Conservation (phyloP, 129 eudicot genomes). For the Dittrichia graveolens region DNA sequence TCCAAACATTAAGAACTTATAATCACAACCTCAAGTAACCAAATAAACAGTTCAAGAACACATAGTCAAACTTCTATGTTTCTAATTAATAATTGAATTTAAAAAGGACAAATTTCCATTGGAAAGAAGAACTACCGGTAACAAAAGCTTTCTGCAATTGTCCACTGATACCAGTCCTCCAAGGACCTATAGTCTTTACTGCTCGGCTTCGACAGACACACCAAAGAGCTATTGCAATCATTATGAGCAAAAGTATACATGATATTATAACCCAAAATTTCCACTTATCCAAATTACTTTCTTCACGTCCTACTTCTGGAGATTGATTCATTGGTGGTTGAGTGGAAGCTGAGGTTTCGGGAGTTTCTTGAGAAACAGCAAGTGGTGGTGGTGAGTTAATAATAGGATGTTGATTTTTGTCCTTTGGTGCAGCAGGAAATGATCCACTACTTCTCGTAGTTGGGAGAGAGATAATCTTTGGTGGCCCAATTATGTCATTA, state of each 20-base stretch:
- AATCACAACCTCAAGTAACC: neutral
- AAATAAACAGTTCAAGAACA: neutral
- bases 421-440: conserved; percentile 69
- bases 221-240: conserved; percentile 39
- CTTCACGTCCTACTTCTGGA: conserved; percentile 19
- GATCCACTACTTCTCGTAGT: conserved; percentile 86
- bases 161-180: conserved; percentile 86
- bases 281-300: conserved; percentile 37
- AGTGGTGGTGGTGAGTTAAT: conserved; percentile 23
- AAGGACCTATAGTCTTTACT: conserved; percentile 67
- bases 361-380: conserved; percentile 20
- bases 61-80: conserved; percentile 8
- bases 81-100: neutral
- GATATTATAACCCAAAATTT: conserved; percentile 47
- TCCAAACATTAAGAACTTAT: conserved; percentile 1
- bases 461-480: conserved; percentile 49
- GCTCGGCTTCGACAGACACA: conserved; percentile 59
- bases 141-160: conserved; percentile 92
- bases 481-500: conserved; percentile 25
- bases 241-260: conserved; percentile 38
- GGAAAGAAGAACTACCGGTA: conserved; percentile 47
- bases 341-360: conserved; percentile 25
- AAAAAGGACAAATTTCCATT: too few species aligned
- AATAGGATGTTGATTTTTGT: conserved; percentile 18
- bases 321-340: conserved; percentile 25